Percentiles rank a stretch among this genome's conserved stretches.
Evolutionary conservation across 768 basidiomycete genomes (phyloP).

Genomic region (Cytidiella melzeri): DNA sequence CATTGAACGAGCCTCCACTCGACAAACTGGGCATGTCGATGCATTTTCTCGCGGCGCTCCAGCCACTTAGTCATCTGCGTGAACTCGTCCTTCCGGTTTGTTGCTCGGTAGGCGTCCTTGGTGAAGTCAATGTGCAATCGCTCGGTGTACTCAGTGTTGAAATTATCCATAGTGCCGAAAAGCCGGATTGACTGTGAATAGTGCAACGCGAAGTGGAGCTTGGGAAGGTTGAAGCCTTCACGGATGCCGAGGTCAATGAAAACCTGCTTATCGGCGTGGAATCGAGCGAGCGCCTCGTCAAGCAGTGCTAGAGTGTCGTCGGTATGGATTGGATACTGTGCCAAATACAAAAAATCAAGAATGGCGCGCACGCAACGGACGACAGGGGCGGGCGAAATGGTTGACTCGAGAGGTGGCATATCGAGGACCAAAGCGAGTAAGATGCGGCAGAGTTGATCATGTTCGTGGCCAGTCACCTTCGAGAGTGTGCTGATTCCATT

Average conservation of each 20-base stretch:
- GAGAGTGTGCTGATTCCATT: slow-evolving; percentile 19
- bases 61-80: slow-evolving; percentile 35
- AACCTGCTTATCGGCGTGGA: slow-evolving; percentile 19
- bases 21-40: slow-evolving; percentile 6
- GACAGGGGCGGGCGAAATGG: slow-evolving; percentile 4
- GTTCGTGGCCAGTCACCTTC: slow-evolving; percentile 20
- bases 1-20: slow-evolving; percentile 3
- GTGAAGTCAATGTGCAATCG: slow-evolving; percentile 36
- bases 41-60: slow-evolving; percentile 25
- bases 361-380: slow-evolving; percentile 14
- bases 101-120: slow-evolving; percentile 31
- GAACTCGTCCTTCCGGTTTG: slow-evolving; percentile 24
- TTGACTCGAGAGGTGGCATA: slow-evolving; percentile 7
- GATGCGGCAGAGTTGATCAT: slow-evolving; percentile 1
- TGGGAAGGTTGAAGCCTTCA: slow-evolving; percentile 18
- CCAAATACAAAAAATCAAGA: slow-evolving; percentile 23
- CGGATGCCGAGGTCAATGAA: slow-evolving; percentile 20
- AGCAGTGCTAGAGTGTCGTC: slow-evolving; percentile 9
- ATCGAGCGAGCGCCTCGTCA: slow-evolving; percentile 7
- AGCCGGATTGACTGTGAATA: slow-evolving; percentile 21
- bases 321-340: slow-evolving; percentile 19
- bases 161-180: slow-evolving; percentile 34
- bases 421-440: slow-evolving; percentile 15
- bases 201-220: slow-evolving; percentile 19
- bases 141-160: slow-evolving; percentile 35